These are phyloP conservation scores for Xylariaceae sp. DNA, from an alignment of 2,329 filamentous ascomycete species.

Conservation along the genomic window DNA sequence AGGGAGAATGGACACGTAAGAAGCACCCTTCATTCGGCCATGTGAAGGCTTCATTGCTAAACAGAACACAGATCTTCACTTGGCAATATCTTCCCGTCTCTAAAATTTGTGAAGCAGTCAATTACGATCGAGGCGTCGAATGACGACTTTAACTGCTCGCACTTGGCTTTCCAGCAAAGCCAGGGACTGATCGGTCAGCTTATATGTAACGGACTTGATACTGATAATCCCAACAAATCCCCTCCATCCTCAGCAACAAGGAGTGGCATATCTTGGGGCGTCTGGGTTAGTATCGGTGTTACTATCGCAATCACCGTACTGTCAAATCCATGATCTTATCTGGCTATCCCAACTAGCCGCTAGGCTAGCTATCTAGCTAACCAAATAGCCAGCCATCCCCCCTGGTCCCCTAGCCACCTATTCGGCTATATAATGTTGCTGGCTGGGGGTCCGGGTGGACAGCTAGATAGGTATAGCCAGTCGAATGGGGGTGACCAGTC, in stretches of 20 bases:
- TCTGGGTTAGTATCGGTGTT: not conserved
- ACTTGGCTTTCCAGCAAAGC: slow-evolving; percentile 7
- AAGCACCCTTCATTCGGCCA: not conserved
- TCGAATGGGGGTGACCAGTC: too few species aligned
- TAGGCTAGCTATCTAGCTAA: too few species aligned
- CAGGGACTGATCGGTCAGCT: slow-evolving; percentile 1
- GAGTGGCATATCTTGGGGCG: not conserved
- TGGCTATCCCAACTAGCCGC: too few species aligned
- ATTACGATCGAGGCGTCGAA: slow-evolving; percentile 9
- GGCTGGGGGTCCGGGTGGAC: too few species aligned
- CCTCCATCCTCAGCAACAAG: not conserved
- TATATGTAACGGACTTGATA: not conserved
- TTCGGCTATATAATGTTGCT: too few species aligned
- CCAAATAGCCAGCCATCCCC: too few species aligned
- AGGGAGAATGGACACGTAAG: slow-evolving; percentile 1
- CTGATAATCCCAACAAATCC: not conserved
- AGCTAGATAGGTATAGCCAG: too few species aligned
- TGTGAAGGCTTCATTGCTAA: not conserved
- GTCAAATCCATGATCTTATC: too few species aligned
- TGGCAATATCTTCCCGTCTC: slow-evolving; percentile 7
- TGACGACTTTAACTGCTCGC: slow-evolving; percentile 8
- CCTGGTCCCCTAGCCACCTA: too few species aligned
- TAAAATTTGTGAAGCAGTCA: slow-evolving; percentile 4
- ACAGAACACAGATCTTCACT: not conserved
- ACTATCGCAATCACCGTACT: not conserved